Conservation (phyloP, 2,329 filamentous ascomycete species). For the Colletotrichum chrysophilum region DNA sequence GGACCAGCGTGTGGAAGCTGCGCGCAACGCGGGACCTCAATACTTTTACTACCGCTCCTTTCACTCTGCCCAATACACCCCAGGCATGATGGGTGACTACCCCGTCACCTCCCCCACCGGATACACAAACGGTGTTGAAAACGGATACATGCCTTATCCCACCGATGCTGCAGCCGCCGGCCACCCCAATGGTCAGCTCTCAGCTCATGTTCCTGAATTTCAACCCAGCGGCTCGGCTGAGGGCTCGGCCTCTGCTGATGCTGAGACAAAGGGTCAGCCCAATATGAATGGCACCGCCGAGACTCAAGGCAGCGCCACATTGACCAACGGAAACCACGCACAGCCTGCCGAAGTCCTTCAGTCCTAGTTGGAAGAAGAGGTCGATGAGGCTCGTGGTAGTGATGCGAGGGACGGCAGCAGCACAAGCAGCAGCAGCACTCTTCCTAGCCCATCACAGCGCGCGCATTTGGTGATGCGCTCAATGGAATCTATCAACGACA, state of each 20-base stretch:
- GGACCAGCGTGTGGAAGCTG: constrained; percentile 73
- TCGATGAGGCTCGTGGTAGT: constrained; percentile 4
- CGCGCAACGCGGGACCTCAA: constrained; percentile 73
- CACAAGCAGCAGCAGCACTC: not conserved
- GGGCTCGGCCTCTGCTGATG: not conserved
- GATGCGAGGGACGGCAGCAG: not conserved
- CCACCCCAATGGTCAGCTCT: constrained; percentile 52
- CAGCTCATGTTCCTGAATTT: constrained; percentile 69
- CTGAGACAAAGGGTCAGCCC: not conserved
- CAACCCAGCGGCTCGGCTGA: constrained; percentile 40
- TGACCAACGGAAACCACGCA: constrained; percentile 33
- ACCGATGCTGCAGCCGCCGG: constrained; percentile 30
- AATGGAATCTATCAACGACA: constrained; percentile 14
- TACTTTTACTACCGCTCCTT: constrained; percentile 36
- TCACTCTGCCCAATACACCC: constrained; percentile 8
- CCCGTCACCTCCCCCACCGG: constrained; percentile 31
- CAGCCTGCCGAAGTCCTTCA: constrained; percentile 19
- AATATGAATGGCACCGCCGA: constrained; percentile 28
- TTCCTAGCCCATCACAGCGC: constrained; percentile 14
- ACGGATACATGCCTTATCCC: constrained; percentile 9
- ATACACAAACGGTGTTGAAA: constrained; percentile 30
- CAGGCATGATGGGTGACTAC: constrained; percentile 31
- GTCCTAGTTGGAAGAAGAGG: constrained; percentile 23
- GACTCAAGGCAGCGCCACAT: constrained; percentile 24
- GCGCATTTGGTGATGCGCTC: constrained; percentile 13